Percentiles rank a stretch among this genome's conserved stretches.
These are phyloP conservation scores for Aureobasidium sp. DNA, from an alignment of 2,329 filamentous ascomycete species.

Conservation along the genomic window DNA sequence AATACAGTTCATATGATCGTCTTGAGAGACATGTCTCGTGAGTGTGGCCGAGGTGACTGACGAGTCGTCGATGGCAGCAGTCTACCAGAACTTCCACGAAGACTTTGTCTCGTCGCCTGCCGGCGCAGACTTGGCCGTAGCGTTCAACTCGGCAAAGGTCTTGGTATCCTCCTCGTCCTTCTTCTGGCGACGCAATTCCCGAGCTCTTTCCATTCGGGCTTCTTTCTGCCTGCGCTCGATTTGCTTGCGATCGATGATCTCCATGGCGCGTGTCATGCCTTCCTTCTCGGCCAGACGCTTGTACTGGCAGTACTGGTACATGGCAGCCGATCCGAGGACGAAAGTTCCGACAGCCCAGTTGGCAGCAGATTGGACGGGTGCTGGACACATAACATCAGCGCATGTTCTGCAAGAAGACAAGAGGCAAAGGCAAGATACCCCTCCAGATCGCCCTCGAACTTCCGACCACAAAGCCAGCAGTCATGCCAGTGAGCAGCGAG, in stretches of 20 bases:
- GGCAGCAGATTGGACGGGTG: conserved; percentile 57
- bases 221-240: conserved; percentile 50
- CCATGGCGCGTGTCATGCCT: conserved; percentile 78
- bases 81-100: conserved; percentile 33
- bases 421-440: conserved; percentile 45
- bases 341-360: conserved; percentile 85
- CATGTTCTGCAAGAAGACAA: conserved; percentile 12
- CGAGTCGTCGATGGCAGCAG: no score
- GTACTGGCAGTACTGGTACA: conserved; percentile 80
- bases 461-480: conserved; percentile 67
- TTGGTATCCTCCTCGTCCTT: conserved; percentile 39
- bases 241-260: conserved; percentile 70
- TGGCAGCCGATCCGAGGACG: conserved; percentile 58
- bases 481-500: conserved; percentile 76
- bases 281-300: conserved; percentile 66
- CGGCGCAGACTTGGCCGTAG: conserved; percentile 13
- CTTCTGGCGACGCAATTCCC: conserved; percentile 35
- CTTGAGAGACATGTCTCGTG: background rate
- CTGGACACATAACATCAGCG: conserved; percentile 32
- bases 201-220: conserved; percentile 35
- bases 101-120: conserved; percentile 21
- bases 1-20: conserved; percentile 6
- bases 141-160: conserved; percentile 26
- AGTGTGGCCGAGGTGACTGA: background rate
- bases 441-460: conserved; percentile 66